Base-by-base conservation (phyloP, 352 stramenopile genomes). In the Phytophthora aleatoria region DNA sequence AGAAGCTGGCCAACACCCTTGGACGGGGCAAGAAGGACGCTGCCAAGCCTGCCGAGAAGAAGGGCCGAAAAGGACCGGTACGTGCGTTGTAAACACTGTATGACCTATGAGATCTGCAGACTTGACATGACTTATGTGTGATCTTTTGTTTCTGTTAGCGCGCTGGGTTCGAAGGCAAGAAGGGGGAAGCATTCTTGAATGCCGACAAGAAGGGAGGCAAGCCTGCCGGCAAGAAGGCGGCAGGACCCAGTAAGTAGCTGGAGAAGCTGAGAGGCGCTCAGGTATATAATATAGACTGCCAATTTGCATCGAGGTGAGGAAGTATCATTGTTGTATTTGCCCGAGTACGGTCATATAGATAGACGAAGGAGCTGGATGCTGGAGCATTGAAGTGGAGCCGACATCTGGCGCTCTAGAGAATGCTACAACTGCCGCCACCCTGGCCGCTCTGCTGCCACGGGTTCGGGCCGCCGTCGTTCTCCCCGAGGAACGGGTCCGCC, bases 161-260 rank as follows among this genome's bases (percentile, higher is more conserved):
- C 45, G 85, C 85, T 5, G 85, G 85, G 57, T 91, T 93, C 54
- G 85, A 93, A 72, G 85, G 85, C 59, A 93, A 91, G 76, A 91
- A 93, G 67, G 82, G 85, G 15, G 80, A 91, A 12, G 61, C 44
- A 20, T 93, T 93, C 56, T 61, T 93, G 55, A 93, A 93, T 61
- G 69, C 68, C 13, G 69, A 85, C 55, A 83, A 83, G 65, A 87
- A 85, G 67, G 68, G 68, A 11, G 55, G 57, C 16, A 76, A 76
- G 45, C 48, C 50, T 5, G 28, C 43, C 12, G 57, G 52, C 28
- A 75, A 72, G 26, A 75, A 72, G 38, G 61, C 51, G 11, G 47
- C 67, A 54, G 56, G 44, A 63, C 28, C 50, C 24, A 71, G 72
- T 33, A 74, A 84, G 67, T 59, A 81, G 77, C 57, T 66, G 39